phyloP scores from a whole-genome alignment of 345 rosid species.

The Dimocarpus longan region DNA sequence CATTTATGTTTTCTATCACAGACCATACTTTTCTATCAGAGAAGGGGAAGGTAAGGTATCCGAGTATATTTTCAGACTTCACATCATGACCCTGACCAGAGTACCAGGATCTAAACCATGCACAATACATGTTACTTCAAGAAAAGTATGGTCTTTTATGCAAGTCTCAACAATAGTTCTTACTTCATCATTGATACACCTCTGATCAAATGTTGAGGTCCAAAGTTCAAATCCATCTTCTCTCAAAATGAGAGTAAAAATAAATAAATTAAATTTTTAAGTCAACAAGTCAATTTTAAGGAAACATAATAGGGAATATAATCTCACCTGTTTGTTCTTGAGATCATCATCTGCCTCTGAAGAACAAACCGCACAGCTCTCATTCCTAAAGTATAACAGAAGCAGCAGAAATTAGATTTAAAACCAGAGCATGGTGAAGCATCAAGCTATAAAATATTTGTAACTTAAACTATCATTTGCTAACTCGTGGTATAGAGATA shows the following conservation, averaged over 20 bases:
- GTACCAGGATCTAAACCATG: too few species aligned
- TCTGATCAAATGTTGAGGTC: too few species aligned
- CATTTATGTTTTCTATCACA: not conserved
- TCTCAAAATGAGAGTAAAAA: not conserved
- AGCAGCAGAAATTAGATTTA: constrained; percentile 16
- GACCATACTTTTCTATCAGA: too few species aligned
- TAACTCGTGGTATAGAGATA: not conserved
- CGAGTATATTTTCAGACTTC: too few species aligned
- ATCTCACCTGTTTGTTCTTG: constrained; percentile 72
- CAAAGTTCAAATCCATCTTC: not conserved
- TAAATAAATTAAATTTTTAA: not conserved
- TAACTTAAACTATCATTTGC: not conserved
- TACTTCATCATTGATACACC: too few species aligned
- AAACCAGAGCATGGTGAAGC: not conserved
- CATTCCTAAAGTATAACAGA: constrained; percentile 44
- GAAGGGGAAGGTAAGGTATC: too few species aligned
- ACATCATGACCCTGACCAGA: too few species aligned
- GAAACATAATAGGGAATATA: constrained; percentile 7
- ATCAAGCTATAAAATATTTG: not conserved
- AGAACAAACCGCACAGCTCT: constrained; percentile 48
- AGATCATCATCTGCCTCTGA: constrained; percentile 49
- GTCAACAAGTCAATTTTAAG: not conserved
- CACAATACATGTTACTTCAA: too few species aligned
- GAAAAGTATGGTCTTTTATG: too few species aligned
- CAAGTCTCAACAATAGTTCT: too few species aligned